phyloP scores from a whole-genome alignment of 129 eudicot genomes.

The Arctium lappa region DNA sequence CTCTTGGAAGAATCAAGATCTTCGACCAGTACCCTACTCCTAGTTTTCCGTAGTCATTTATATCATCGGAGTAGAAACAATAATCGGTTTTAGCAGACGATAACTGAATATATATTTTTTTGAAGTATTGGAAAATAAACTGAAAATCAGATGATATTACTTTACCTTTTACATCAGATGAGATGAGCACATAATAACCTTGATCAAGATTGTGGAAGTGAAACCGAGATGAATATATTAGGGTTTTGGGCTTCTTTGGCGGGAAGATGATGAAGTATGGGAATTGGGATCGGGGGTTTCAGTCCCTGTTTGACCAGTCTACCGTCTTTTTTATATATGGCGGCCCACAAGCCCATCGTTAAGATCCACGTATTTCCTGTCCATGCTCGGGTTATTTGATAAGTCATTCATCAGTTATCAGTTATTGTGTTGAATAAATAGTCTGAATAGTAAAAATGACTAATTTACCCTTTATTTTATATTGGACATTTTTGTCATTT shows the following conservation, averaged over 20 bases:
- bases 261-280: neutral
- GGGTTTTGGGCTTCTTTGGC: conserved; percentile 16
- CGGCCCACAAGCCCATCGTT: conserved; percentile 11
- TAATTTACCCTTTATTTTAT: too few relatives aligned
- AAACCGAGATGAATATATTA: neutral
- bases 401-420: too few relatives aligned
- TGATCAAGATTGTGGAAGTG: neutral
- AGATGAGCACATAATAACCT: neutral
- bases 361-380: neutral
- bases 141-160: neutral
- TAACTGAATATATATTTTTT: neutral
- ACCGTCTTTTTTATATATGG: neutral
- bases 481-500: too few relatives aligned
- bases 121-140: neutral
- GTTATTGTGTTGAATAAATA: too few relatives aligned
- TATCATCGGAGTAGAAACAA: neutral
- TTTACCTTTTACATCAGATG: conserved; percentile 13
- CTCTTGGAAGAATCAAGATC: neutral
- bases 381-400: too few relatives aligned
- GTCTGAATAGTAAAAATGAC: too few relatives aligned
- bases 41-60: neutral
- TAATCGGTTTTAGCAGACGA: neutral
- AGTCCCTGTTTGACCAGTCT: neutral
- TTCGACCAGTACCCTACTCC: neutral
- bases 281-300: neutral